Base-by-base conservation (phyloP, 2,329 filamentous ascomycete genomes). In the Xylaria sp. region DNA sequence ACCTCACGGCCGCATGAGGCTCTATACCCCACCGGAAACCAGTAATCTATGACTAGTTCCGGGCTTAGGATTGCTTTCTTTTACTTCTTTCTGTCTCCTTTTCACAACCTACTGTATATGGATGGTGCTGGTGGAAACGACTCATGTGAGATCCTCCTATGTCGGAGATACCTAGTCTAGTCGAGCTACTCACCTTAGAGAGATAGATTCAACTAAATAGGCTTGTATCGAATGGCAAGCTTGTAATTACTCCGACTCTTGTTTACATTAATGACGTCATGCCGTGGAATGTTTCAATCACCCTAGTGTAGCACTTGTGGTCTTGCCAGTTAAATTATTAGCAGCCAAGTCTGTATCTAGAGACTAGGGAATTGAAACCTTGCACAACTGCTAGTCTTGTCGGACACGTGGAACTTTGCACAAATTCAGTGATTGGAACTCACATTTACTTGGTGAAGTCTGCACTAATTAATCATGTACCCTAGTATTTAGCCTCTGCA, bases 31-130 rank as follows among this genome's bases (percentile, higher is more conserved):
- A 53, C 44, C 21, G 56, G 62, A 41, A 62, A 56, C 52, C 52
- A 31, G 58, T 47, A 27, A 51, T 56, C 37, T 57, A 38, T 23
- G 41, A 54, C 54, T 51, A 57, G 59, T 60, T 53, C 44, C 40
- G 53, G 65, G 57, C 52, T 61, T 52, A 63, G 61, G 57, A 66
- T 62, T 66, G 62, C 62, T 68, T 57, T 54, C 51, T 52, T 62
- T 41, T 57, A 21, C 43, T 46, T 56, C 31, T 61, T 62, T 17
- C 17, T 41, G 11, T 33, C 11, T 46, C 46, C 35, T 35, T 7
- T 40, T 43, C 33, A 31, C 27, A 15, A 33, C 21, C 21, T 31
- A 23, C 33, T 47, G 40, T 51, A 58, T 29, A 43, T 35, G 47
- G 40, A 38, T 29, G 38, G 35, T 11, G 23, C 21, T n/a, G 10